Evolutionary conservation across 345 rosid genomes (phyloP), one percentile per base, ranked within the genome.

Genomic region (Brassica juncea): DNA sequence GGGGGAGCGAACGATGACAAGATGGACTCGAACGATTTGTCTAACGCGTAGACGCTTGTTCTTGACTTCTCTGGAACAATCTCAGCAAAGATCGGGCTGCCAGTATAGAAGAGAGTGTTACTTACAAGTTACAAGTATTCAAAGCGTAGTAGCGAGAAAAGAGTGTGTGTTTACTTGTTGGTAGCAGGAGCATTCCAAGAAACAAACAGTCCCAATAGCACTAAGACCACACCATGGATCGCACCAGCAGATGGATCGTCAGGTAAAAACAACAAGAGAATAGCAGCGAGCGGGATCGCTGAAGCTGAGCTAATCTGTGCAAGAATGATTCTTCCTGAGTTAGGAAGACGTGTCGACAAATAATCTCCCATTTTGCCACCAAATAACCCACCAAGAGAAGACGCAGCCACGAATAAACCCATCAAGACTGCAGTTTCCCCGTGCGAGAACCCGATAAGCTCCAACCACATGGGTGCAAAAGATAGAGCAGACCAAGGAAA

Each of bases 401-500:
- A 55, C 21, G 94, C 87, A 82, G 86, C 79, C 37, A 91, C 91
- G 34, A 94, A 91, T 59, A 89, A 62, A 60, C 85, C 88, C 31
- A 88, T 75, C 54, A 94, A 84, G 82, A 88, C 76, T 1, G 95
- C 97, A 39, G 97, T 92, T 76, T 71, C 70, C 52, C 83, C 71
- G 27, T 91, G 97, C 55, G 97, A 92, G 84, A 92, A 91, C n/a
- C 97, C 97, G 3, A 84, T 80, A 11, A 92, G 94, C 84, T 94
- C 97, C 76, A 94, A 82, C 97, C 97, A 94, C 98, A 94, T 91
- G 0, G 95, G 84, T 15, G 95, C 87, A 81, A 91, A 92, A 65
- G 97, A 87, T 80, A 94, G 35, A 70, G 99, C 97, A 61, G 95
- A 94, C 94, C 97, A 92, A 16, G 99, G 99, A 81, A 92, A 88